Evolutionary conservation across 2,329 filamentous ascomycete species (phyloP).

Genomic region (Stromatinia cepivora): DNA sequence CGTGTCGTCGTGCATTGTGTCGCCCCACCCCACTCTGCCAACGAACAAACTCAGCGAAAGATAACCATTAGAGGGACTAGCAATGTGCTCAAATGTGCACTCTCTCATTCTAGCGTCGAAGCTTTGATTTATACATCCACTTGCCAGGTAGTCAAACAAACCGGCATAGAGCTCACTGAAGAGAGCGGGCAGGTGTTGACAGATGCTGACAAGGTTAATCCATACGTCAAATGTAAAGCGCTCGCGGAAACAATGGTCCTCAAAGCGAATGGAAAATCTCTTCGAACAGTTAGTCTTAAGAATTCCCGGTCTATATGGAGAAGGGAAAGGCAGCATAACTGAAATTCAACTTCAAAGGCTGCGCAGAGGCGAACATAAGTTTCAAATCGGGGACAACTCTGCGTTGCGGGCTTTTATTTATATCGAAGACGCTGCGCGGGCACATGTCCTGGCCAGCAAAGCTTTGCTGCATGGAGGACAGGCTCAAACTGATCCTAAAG

Average conservation of each 20-base stretch:
- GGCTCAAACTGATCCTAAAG: not conserved
- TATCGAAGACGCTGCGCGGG: not conserved
- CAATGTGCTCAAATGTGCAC: not conserved
- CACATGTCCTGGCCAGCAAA: not conserved
- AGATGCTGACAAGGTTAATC: not conserved
- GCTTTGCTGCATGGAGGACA: not conserved
- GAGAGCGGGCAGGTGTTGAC: not conserved
- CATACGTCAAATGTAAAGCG: not conserved
- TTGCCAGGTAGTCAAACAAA: not conserved
- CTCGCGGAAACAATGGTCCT: not conserved
- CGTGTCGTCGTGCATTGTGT: not conserved
- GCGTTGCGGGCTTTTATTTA: not conserved
- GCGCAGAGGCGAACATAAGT: not conserved
- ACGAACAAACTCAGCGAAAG: not conserved
- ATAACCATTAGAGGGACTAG: not conserved
- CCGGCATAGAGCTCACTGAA: not conserved
- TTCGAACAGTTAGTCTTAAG: not conserved
- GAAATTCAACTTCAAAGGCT: not conserved
- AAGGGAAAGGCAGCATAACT: not conserved
- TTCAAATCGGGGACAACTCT: not conserved
- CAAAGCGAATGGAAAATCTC: not conserved
- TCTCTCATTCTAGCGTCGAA: not conserved
- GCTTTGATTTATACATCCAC: no score
- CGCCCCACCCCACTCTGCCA: not conserved
- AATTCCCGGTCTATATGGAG: not conserved